Evolutionary conservation across 140 eudicot species (phyloP).

Genomic region (Oenanthe javanica): DNA sequence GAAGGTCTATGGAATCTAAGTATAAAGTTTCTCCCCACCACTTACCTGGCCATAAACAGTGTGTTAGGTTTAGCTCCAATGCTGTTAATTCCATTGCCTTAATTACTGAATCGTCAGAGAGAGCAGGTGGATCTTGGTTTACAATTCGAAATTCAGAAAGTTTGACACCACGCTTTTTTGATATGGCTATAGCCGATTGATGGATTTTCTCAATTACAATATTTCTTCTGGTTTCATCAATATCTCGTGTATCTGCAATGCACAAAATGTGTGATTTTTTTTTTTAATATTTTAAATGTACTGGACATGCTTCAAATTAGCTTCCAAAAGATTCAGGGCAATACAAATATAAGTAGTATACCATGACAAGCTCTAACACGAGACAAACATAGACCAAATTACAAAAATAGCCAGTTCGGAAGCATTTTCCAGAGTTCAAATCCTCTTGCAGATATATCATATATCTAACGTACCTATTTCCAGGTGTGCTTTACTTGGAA

Average conservation of each 20-base stretch:
- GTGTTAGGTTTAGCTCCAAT: constrained; percentile 51
- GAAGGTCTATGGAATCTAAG: neutral
- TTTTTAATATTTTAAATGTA: neutral
- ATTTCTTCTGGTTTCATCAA: constrained; percentile 75
- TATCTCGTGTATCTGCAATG: constrained; percentile 78
- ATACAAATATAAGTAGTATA: neutral
- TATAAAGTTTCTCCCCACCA: neutral
- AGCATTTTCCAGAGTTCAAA: neutral
- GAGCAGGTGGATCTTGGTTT: constrained; percentile 96
- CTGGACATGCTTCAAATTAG: neutral
- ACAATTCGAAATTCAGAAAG: constrained; percentile 69
- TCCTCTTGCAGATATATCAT: neutral
- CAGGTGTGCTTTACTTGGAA: constrained; percentile 89
- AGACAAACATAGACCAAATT: neutral
- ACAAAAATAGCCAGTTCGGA: neutral
- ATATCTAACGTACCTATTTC: constrained; percentile 56
- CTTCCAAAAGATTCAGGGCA: neutral
- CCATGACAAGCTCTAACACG: neutral
- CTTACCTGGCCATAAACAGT: constrained; percentile 93
- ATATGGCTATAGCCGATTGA: constrained; percentile 55
- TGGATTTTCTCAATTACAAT: constrained; percentile 53
- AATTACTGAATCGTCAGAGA: constrained; percentile 51
- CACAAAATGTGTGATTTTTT: neutral
- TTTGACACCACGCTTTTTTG: constrained; percentile 56
- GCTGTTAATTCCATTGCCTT: constrained; percentile 71